phyloP scores from a whole-genome alignment of 306 rosid genomes.

The Lathyrus aphaca region DNA sequence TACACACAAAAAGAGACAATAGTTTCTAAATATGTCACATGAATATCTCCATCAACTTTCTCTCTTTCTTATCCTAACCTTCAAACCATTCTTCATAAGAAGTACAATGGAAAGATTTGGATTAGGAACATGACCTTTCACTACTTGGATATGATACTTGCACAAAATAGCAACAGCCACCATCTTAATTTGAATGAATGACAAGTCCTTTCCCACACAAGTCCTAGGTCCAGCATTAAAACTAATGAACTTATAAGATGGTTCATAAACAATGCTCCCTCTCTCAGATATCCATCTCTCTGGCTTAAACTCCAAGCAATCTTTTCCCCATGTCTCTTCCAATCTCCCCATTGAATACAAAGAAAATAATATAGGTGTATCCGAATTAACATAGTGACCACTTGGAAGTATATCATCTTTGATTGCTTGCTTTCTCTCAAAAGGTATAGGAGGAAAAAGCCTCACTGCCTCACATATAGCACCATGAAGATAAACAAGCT shows the following conservation, averaged over 20 bases:
- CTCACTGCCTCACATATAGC: slow-evolving; percentile 56
- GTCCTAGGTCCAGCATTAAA: slow-evolving; percentile 66
- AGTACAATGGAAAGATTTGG: slow-evolving; percentile 47
- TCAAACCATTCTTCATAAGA: slow-evolving; percentile 54
- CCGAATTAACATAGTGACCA: slow-evolving; percentile 43
- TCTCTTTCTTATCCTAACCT: slow-evolving; percentile 43
- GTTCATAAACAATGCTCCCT: slow-evolving; percentile 43
- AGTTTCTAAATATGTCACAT: too few relatives aligned
- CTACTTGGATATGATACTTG: slow-evolving; percentile 38
- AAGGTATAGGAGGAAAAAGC: slow-evolving; percentile 59
- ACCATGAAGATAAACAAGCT: slow-evolving; percentile 58
- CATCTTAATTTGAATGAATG: slow-evolving; percentile 52
- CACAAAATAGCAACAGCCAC: slow-evolving; percentile 41
- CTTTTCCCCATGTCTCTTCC: slow-evolving; percentile 58
- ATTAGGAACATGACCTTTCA: slow-evolving; percentile 24
- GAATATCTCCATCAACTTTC: not conserved
- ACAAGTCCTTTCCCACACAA: slow-evolving; percentile 55
- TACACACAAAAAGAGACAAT: not conserved
- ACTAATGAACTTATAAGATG: slow-evolving; percentile 54
- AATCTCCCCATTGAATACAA: slow-evolving; percentile 60
- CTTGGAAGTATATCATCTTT: slow-evolving; percentile 54
- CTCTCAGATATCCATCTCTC: slow-evolving; percentile 62
- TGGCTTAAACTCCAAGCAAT: slow-evolving; percentile 63
- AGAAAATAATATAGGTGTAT: slow-evolving; percentile 29
- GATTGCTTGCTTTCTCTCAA: slow-evolving; percentile 39